phyloP scores from a whole-genome alignment of 257 asterid genomes.

The Solanum okadae region DNA sequence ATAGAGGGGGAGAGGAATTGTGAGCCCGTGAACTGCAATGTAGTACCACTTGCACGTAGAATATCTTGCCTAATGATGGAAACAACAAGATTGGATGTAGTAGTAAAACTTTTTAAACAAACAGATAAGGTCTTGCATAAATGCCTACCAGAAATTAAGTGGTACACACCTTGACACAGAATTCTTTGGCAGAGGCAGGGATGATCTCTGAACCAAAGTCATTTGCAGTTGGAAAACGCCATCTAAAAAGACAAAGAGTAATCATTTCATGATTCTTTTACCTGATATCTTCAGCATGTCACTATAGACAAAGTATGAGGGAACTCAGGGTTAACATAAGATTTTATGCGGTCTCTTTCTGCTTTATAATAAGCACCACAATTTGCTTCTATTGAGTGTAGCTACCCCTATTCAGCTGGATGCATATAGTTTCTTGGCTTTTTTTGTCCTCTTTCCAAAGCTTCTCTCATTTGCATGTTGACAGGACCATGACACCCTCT shows the following conservation, averaged over 20 bases:
- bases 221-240: constrained; percentile 97
- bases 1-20: neutral
- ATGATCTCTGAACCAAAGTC: constrained; percentile 97
- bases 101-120: neutral
- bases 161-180: constrained; percentile 40
- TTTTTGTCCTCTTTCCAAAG: neutral
- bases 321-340: neutral
- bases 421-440: neutral
- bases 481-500: neutral
- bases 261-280: neutral
- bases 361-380: neutral
- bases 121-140: neutral
- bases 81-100: neutral
- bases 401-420: neutral
- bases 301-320: neutral
- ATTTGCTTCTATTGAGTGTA: neutral
- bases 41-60: neutral
- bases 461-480: neutral
- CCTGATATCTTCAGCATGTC: constrained; percentile 1
- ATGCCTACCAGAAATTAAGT: neutral
- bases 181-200: constrained; percentile 90
- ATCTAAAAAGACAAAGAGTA: constrained; percentile 31
- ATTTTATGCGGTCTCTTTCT: neutral
- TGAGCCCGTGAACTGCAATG: neutral
- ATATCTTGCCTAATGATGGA: neutral